Evolutionary conservation across 768 basidiomycete species (phyloP).

Genomic region (Rhizopogon sp.): DNA sequence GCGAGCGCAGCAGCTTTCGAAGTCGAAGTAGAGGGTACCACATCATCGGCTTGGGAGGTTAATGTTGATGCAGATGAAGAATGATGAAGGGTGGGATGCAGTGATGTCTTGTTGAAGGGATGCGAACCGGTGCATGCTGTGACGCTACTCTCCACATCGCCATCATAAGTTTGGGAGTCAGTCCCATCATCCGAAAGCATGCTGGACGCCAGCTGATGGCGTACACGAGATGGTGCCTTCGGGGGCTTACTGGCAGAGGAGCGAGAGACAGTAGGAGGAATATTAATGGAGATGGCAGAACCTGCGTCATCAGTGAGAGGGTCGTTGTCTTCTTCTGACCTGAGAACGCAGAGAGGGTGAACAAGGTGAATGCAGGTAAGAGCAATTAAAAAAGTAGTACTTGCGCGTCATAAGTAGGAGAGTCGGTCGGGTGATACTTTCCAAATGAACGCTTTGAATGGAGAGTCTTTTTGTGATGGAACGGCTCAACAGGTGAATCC

Average conservation of each 20-base stretch:
- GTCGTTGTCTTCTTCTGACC: slow-evolving; percentile 87
- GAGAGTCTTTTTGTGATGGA: slow-evolving; percentile 29
- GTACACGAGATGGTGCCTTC: slow-evolving; percentile 23
- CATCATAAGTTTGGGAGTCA: slow-evolving; percentile 87
- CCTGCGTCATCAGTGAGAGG: slow-evolving; percentile 74
- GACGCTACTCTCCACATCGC: slow-evolving; percentile 79
- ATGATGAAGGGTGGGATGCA: slow-evolving; percentile 29
- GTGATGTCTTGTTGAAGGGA: slow-evolving; percentile 21
- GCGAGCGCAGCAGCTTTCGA: slow-evolving; percentile 16
- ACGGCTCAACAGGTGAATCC: slow-evolving; percentile 18
- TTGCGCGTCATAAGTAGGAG: slow-evolving; percentile 75
- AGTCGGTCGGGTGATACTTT: slow-evolving; percentile 58
- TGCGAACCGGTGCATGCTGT: slow-evolving; percentile 48
- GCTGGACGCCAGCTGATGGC: slow-evolving; percentile 52
- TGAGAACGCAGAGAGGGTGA: slow-evolving; percentile 23
- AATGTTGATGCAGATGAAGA: slow-evolving; percentile 53
- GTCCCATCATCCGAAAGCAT: slow-evolving; percentile 66
- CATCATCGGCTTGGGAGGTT: slow-evolving; percentile 34
- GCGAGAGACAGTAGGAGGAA: slow-evolving; percentile 27
- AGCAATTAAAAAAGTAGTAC: slow-evolving; percentile 15
- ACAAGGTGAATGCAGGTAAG: slow-evolving; percentile 9
- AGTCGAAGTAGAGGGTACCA: slow-evolving; percentile 11
- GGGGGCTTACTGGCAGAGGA: slow-evolving; percentile 19
- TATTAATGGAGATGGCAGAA: slow-evolving; percentile 37
- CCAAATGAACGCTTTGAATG: slow-evolving; percentile 62